Evolutionary conservation across 768 basidiomycete species (phyloP).

Genomic region (Panellus pusillus): DNA sequence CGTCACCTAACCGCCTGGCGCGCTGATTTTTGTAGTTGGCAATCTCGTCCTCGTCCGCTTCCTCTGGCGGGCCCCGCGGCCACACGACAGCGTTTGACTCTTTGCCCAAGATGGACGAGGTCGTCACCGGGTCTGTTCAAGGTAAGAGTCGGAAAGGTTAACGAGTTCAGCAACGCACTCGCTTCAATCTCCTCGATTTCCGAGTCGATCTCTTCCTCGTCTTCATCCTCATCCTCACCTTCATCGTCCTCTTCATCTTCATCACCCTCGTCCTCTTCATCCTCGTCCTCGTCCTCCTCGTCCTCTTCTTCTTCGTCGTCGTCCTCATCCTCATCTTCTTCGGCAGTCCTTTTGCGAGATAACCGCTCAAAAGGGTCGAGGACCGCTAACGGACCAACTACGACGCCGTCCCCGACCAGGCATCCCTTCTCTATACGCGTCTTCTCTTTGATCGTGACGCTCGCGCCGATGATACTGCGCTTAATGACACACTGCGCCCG

Average conservation of each 20-base stretch:
- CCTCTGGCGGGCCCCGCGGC: conserved; percentile 67
- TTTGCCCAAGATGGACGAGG: conserved; percentile 54
- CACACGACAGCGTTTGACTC: conserved; percentile 80
- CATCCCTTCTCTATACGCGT: conserved; percentile 72
- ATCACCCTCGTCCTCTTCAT: conserved; percentile 56
- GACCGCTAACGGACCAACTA: conserved; percentile 69
- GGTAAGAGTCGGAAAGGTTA: not conserved
- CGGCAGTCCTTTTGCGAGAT: conserved; percentile 41
- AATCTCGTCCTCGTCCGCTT: conserved; percentile 61
- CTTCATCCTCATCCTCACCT: conserved; percentile 33
- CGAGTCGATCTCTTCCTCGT: conserved; percentile 50
- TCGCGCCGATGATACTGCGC: conserved; percentile 78
- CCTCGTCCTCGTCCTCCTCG: conserved; percentile 52
- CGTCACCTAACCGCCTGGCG: conserved; percentile 75
- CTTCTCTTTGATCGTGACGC: conserved; percentile 68
- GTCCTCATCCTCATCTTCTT: conserved; percentile 31
- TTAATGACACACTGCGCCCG: conserved; percentile 69
- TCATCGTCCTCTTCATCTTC: conserved; percentile 27
- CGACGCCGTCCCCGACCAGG: conserved; percentile 79
- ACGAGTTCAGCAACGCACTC: conserved; percentile 40
- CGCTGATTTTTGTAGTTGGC: conserved; percentile 63
- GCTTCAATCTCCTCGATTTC: conserved; percentile 69
- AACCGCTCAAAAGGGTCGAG: conserved; percentile 73
- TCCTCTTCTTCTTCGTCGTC: conserved; percentile 32
- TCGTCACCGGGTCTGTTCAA: conserved; percentile 48